Evolutionary conservation across 23 red algal species (phyloP), one percentile per base, ranked within the genome.

Genomic region (Gracilaria caudata): DNA sequence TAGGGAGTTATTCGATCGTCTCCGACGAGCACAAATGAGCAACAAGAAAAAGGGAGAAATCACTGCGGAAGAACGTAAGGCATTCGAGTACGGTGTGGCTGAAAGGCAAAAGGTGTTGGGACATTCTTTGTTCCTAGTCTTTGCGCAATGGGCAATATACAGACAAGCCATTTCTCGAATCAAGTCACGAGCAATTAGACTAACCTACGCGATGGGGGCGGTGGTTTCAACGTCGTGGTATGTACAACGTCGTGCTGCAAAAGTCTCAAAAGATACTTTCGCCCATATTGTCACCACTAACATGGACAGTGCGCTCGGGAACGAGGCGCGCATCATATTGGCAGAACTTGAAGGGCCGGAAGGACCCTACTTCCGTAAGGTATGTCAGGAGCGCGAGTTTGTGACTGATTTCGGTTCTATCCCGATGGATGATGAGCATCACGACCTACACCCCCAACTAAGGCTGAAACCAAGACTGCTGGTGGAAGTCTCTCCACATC

Each of bases 311-410:
- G 68, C 85, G 57, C 72, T 89, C 19, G 85, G 68, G 23, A 89
- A 89, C 34, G 85, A 89, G n/a, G 85, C 85, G 41, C 68, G 85
- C 19, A 61, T 89, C 46, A 55, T 89, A 32, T 30, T 89, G 25
- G 85, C 85, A 29, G 85, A 89, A 73, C 61, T 89, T 33, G 85
- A 89, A 54, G 85, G 85, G 25, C 85, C 85, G 19, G 85, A 89
- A 64, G 85, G 85, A 17, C 85, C 85, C n/a, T 89, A 89, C 45
- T 70, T 89, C 55, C 64, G 85, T 30, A 37, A 78, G 56, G 72
- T 89, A 34, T 64, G 34, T 34, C 54, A 51, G 47, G 72, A 89
- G 34, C 64, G 36, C 43, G 72, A 72, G 38, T 78, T 89, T 30
- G 34, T 30, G 6, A 73, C 43, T 37, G 85, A 78, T n/a, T 89